Evolutionary conservation across 1,284 basidiomycete species (phyloP), one percentile per base, ranked within the genome.

Genomic region (Heterobasidion parviporum): DNA sequence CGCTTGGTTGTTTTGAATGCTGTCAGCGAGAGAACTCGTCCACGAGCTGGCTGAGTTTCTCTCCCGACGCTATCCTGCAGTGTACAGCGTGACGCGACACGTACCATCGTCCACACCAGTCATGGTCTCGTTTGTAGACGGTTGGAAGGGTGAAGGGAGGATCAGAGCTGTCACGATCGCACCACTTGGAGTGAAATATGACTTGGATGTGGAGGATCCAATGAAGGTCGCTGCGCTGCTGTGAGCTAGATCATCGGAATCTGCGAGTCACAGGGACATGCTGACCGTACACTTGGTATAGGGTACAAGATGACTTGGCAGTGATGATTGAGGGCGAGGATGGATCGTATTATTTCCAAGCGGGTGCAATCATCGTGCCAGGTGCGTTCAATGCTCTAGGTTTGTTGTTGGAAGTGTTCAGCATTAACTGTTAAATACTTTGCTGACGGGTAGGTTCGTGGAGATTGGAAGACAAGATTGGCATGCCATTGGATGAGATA

Each of bases 401-500:
- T 35, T 45, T 49, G 20, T 50, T 15, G n/a, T 7, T 50, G 26
- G 8, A 15, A 6, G 20, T 18, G 26, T 26, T 26, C 26, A 26
- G 26, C 26, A 26, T 26, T 26, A 26, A 26, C 26, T 26, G 26
- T 26, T 26, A 26, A 26, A 26, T 26, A 26, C 26, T 26, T 26
- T 26, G 26, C 26, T 26, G 26, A 26, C 26, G 26, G 26, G 4
- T 26, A 88, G 87, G 89, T 8, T 85, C 81, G 60, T 92, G 90
- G 90, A 75, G 89, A 20, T 75, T 92, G 67, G 65, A 78, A 56
- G 89, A 91, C 69, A 91, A 92, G 70, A 79, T 90, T 56, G 89
- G 88, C 8, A 70, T 83, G 64, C 74, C 82, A 5, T 69, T 92
- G 18, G 83, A 89, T 48, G 81, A 89, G 56, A 89, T 92, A 51